Evolutionary conservation across 441 rosid genomes (phyloP).

Genomic region (Croton laevigatus): DNA sequence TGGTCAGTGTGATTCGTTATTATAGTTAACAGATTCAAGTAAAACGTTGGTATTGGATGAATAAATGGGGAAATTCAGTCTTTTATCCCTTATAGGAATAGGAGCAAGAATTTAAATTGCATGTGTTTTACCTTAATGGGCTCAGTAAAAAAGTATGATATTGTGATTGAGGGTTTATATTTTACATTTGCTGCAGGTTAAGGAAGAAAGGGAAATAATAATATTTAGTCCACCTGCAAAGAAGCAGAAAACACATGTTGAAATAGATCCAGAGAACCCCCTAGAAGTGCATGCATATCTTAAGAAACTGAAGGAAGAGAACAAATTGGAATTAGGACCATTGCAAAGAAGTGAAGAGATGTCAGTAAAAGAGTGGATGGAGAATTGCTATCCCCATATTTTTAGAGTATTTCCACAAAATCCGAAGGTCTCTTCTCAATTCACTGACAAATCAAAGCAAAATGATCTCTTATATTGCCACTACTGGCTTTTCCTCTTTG

Average conservation of each 20-base stretch:
- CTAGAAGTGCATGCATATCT: constrained; percentile 32
- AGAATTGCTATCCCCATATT: constrained; percentile 26
- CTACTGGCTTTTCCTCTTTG: constrained; percentile 32
- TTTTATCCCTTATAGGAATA: too few relatives aligned
- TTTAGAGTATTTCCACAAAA: constrained; percentile 31
- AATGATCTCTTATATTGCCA: constrained; percentile 22
- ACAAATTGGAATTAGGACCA: constrained; percentile 31
- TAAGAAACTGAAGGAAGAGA: constrained; percentile 29
- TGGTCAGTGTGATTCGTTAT: background rate
- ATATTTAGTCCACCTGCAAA: constrained; percentile 19
- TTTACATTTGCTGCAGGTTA: constrained; percentile 13
- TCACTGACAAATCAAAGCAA: constrained; percentile 20
- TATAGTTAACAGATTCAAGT: background rate
- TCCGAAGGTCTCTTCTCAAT: constrained; percentile 18
- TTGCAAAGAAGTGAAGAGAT: constrained; percentile 22
- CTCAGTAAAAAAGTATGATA: background rate
- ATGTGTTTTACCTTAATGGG: background rate
- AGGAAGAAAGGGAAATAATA: constrained; percentile 9
- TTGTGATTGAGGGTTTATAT: constrained; percentile 8
- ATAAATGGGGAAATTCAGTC: background rate
- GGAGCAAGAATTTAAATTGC: background rate
- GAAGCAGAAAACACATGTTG: constrained; percentile 21
- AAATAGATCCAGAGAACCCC: constrained; percentile 31
- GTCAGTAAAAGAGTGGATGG: constrained; percentile 35
- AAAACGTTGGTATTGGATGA: background rate